Evolutionary conservation across 768 basidiomycete genomes (phyloP), one percentile per base, ranked within the genome.

Genomic region (Boletus speciosus): DNA sequence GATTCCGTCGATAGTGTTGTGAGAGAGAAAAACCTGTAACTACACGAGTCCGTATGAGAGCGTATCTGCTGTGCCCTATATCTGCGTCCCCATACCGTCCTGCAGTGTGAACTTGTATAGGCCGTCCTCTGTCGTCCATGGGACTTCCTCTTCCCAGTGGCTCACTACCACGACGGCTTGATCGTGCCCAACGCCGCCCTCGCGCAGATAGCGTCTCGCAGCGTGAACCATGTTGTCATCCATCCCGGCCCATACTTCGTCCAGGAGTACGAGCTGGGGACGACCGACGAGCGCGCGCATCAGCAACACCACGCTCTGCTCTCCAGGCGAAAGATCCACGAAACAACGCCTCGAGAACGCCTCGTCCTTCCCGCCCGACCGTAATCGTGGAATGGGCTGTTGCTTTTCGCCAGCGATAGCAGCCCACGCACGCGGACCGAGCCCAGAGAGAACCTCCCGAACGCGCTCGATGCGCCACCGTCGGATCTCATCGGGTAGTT

Each of bases 221-320:
- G 80, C 80, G 16, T 69, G 69, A 31, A 95, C 82, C 83, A 92
- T 90, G 6, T 68, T 72, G 41, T 82, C 85, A 58, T 90, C 90
- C 91, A 98, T 95, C 25, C 94, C 95, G 23, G 89, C 85, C 82
- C 91, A 94, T 9, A 86, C 90, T 67, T 99, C 96, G 64, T 99
- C 96, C 38, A 98, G 72, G 10, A 98, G 75, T 7, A 98, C 76
- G 34, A 99, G 66, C 51, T 79, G 80, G 4, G 90, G 88, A 14
- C 77, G 73, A 14, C 81, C 81, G 9, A 95, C 92, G 34, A 97
- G 74, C 27, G 94, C 90, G 16, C 94, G 83, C 80, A 95, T 84
- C 40, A 98, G 77, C 36, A 98, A 73, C 19, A 93, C 82, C 42
- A 95, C 70, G 42, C 85, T 80, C 71, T 96, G 95, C 65, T 90